A percentile compares a stretch with the other conserved stretches of the same genome.
Evolutionary conservation across 805 yeast species (phyloP).

Genomic region (Zygoascus biomembranicola): DNA sequence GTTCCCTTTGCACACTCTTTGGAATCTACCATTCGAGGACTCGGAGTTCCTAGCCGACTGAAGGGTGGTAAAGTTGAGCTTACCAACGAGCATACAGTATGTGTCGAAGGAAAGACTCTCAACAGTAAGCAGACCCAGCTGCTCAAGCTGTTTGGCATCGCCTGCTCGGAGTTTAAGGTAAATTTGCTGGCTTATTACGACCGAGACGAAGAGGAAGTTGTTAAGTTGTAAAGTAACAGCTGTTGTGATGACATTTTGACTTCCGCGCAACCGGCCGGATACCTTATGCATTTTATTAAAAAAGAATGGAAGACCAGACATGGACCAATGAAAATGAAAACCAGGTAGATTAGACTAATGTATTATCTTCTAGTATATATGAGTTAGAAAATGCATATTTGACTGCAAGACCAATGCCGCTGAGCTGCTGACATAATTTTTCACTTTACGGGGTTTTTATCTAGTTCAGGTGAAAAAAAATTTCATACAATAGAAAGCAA

Average conservation of each 20-base stretch:
- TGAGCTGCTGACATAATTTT: not conserved
- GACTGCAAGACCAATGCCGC: not conserved
- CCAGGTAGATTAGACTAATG: not conserved
- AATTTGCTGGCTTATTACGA: constrained; percentile 64
- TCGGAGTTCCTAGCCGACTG: constrained; percentile 85
- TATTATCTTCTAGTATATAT: not conserved
- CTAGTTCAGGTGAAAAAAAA: not conserved
- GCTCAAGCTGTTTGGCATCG: constrained; percentile 91
- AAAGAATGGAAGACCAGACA: not conserved
- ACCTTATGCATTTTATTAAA: not conserved
- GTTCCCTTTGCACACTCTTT: constrained; percentile 94
- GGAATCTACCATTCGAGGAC: constrained; percentile 86
- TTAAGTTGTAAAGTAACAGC: not conserved
- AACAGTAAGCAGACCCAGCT: constrained; percentile 89
- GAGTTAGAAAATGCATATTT: not conserved
- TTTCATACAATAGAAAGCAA: not conserved
- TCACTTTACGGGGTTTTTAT: not conserved
- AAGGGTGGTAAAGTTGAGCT: constrained; percentile 80
- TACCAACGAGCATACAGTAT: constrained; percentile 69
- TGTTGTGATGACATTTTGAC: not conserved
- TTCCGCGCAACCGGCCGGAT: not conserved
- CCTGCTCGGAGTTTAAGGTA: constrained; percentile 85
- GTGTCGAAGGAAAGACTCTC: constrained; percentile 67
- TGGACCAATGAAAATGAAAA: not conserved
- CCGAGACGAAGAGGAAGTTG: constrained; percentile 43